Percentiles rank a stretch among this genome's conserved stretches.
Conservation (phyloP, 129 eudicot genomes). For the Scalesia atractyloides region DNA sequence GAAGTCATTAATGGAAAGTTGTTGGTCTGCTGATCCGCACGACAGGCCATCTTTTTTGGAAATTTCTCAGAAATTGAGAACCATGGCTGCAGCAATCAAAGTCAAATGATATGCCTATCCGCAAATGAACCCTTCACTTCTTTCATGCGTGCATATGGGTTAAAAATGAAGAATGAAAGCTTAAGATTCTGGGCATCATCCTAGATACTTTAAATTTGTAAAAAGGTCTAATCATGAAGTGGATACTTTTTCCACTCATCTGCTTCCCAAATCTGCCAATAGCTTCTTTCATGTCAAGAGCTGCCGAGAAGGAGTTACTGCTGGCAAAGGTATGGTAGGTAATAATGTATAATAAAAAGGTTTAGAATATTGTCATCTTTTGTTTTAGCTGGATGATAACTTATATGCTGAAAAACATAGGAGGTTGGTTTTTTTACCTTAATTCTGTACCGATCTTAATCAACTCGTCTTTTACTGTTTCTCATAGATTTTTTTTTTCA, state of each 20-base stretch:
- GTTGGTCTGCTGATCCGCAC: slow-evolving; percentile 85
- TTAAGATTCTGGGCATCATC: too few species aligned
- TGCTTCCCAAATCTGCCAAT: too few species aligned
- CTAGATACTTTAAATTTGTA: too few species aligned
- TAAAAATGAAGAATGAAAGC: too few species aligned
- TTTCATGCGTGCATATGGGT: too few species aligned
- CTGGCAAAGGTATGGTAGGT: not conserved
- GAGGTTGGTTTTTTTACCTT: not conserved
- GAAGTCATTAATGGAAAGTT: slow-evolving; percentile 38
- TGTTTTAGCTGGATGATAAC: not conserved
- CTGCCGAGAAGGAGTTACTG: not conserved
- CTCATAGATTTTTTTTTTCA: too few species aligned
- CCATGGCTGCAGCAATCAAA: slow-evolving; percentile 96
- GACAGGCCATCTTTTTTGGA: slow-evolving; percentile 87
- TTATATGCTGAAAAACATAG: not conserved
- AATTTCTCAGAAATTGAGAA: slow-evolving; percentile 82
- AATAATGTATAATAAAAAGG: too few species aligned
- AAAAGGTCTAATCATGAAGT: too few species aligned
- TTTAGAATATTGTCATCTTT: not conserved
- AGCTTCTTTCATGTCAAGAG: too few species aligned
- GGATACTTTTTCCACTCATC: too few species aligned
- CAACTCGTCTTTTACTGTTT: too few species aligned
- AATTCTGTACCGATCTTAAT: not conserved
- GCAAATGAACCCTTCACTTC: too few species aligned
- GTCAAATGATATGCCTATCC: slow-evolving; percentile 48